Conservation (phyloP, 1,139 yeast species). For the Yamadazyma sp. region DNA sequence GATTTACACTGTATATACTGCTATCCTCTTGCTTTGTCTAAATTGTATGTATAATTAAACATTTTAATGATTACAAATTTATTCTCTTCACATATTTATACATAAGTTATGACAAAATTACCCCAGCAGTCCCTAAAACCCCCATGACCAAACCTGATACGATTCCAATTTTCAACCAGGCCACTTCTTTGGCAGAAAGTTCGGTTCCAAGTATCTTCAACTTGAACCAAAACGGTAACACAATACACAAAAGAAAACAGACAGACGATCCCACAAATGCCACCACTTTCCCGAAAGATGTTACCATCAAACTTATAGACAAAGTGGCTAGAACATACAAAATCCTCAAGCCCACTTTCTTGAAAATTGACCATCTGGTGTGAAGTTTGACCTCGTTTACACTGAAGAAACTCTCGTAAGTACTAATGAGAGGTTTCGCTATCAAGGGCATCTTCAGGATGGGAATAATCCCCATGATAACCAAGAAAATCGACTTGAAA, state of each 20-base stretch:
- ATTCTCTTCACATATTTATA: too few relatives aligned
- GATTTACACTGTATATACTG: conserved; percentile 7
- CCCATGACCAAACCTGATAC: conserved; percentile 47
- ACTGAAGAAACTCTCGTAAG: conserved; percentile 30
- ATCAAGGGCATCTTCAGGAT: conserved; percentile 43
- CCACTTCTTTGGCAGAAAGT: conserved; percentile 36
- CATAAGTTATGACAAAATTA: conserved; percentile 5
- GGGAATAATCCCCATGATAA: conserved; percentile 42
- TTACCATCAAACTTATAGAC: conserved; percentile 60
- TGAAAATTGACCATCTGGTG: conserved; percentile 9
- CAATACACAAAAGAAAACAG: conserved; percentile 77
- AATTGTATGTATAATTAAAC: background rate
- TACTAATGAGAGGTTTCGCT: conserved; percentile 41
- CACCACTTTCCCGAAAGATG: conserved; percentile 79
- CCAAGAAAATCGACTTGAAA: conserved; percentile 30
- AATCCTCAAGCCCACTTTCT: conserved; percentile 32
- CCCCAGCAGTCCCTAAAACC: conserved; percentile 47
- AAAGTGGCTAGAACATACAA: conserved; percentile 21
- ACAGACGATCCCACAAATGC: conserved; percentile 82
- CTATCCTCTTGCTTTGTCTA: background rate
- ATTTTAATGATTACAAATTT: background rate
- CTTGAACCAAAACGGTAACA: conserved; percentile 75
- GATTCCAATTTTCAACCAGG: conserved; percentile 47
- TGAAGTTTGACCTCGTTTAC: conserved; percentile 7
- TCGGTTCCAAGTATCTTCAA: conserved; percentile 53